phyloP scores from a whole-genome alignment of 352 stramenopile species.

The Discostella stelligera region DNA sequence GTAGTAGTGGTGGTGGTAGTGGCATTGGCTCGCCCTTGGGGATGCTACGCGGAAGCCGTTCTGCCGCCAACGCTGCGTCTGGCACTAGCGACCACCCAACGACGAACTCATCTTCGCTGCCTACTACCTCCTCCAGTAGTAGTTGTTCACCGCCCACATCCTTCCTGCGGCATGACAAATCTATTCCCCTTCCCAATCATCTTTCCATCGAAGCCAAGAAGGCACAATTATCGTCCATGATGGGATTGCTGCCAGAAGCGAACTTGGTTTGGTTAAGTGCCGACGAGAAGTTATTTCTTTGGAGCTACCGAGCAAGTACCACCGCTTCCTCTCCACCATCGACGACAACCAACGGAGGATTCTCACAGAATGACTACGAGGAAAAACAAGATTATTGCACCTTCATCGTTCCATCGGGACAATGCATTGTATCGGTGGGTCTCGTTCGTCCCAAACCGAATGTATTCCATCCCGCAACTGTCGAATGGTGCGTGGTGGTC shows the following conservation, averaged over 20 bases:
- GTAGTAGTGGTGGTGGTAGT: constrained; percentile 18
- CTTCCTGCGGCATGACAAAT: constrained; percentile 49
- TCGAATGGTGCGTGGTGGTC: constrained; percentile 92
- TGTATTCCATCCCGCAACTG: constrained; percentile 80
- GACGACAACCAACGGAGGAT: not conserved
- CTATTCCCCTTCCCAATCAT: constrained; percentile 65
- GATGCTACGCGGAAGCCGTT: constrained; percentile 7
- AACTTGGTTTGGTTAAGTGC: constrained; percentile 93
- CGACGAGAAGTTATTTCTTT: constrained; percentile 92
- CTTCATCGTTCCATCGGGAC: constrained; percentile 87
- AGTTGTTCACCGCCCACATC: constrained; percentile 20
- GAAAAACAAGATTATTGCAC: constrained; percentile 83
- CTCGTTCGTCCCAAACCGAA: constrained; percentile 84
- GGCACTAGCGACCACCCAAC: not conserved
- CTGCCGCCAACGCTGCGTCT: not conserved
- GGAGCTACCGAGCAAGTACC: constrained; percentile 84
- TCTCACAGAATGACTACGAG: constrained; percentile 26
- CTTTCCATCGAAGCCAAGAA: constrained; percentile 52
- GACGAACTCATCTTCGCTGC: not conserved
- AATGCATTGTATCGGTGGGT: constrained; percentile 90
- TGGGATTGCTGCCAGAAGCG: constrained; percentile 89
- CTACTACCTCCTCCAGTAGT: not conserved
- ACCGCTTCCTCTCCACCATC: not conserved
- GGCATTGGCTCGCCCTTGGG: constrained; percentile 24
- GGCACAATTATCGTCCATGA: constrained; percentile 75